These are phyloP conservation scores for Phaeosphaeriaceae sp. DNA, from an alignment of 2,329 filamentous ascomycete species.

Conservation along the genomic window DNA sequence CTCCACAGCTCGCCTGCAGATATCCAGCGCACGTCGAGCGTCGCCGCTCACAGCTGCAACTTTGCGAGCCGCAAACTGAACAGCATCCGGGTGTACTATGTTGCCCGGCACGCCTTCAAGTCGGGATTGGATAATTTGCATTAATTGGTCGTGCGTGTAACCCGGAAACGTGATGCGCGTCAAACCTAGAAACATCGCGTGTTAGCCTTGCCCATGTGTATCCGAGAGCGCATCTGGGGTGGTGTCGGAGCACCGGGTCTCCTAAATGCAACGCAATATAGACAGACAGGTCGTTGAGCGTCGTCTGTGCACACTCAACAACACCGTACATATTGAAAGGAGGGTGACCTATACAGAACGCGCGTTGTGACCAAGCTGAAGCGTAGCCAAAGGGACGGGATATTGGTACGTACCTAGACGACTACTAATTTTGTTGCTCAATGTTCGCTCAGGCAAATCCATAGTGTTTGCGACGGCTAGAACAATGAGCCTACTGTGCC, in stretches of 20 bases:
- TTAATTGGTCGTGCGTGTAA: conserved; percentile 95
- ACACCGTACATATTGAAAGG: conserved; percentile 22
- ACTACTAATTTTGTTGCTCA: conserved; percentile 98
- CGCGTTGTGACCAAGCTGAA: conserved; percentile 14
- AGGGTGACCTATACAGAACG: conserved; percentile 5
- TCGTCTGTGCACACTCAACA: conserved; percentile 21
- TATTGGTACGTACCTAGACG: conserved; percentile 56
- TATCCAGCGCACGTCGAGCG: conserved; percentile 88
- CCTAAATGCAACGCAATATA: conserved; percentile 24
- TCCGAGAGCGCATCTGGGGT: conserved; percentile 10
- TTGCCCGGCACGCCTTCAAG: conserved; percentile 86
- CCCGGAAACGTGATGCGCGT: conserved; percentile 96
- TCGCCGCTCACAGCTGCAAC: conserved; percentile 96
- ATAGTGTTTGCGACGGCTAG: conserved; percentile 98
- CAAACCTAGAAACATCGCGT: conserved; percentile 59
- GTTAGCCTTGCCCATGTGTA: conserved; percentile 40
- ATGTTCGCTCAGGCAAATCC: conserved; percentile 93
- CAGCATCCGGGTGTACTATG: conserved; percentile 89
- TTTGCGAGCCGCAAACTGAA: conserved; percentile 96
- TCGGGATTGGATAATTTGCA: conserved; percentile 96
- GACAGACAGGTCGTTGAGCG: conserved; percentile 18
- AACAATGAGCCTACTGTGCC: conserved; percentile 91
- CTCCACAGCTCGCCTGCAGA: conserved; percentile 93
- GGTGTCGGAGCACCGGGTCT: conserved; percentile 19
- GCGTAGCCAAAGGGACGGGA: conserved; percentile 25